A percentile compares a stretch with the other conserved stretches of the same genome.
Conservation (phyloP, 176 grass and related monocot genomes). For the Oryza glumipatula region DNA sequence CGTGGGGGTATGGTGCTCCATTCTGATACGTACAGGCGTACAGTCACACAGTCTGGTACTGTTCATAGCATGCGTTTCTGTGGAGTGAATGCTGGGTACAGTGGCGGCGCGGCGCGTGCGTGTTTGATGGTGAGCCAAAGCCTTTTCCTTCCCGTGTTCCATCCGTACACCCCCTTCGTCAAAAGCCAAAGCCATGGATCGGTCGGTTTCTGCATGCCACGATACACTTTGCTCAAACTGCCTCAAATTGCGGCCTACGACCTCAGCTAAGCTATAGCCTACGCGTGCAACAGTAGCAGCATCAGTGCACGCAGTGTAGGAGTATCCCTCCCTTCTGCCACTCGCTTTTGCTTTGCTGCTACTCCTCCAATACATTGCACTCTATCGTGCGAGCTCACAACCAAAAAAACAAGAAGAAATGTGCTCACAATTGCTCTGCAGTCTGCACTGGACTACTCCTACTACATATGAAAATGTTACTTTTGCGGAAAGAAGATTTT, state of each 20-base stretch:
- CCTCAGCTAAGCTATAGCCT: not conserved
- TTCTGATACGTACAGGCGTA: not conserved
- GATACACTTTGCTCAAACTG: not conserved
- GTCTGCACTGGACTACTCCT: not conserved
- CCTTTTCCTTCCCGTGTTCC: not conserved
- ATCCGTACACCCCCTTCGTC: not conserved
- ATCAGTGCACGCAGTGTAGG: not conserved
- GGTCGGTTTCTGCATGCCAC: not conserved
- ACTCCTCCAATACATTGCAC: not conserved
- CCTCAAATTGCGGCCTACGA: slow-evolving; percentile 20
- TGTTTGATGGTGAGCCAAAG: not conserved
- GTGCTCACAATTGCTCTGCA: not conserved
- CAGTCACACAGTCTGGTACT: not conserved
- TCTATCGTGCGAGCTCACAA: no score
- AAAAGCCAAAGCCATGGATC: slow-evolving; percentile 1
- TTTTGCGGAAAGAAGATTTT: not conserved
- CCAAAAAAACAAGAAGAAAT: no score
- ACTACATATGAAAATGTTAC: not conserved
- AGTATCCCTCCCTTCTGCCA: not conserved
- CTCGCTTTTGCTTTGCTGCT: not conserved
- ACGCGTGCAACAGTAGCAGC: slow-evolving; percentile 3
- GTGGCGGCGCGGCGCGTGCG: slow-evolving; percentile 54
- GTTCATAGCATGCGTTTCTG: not conserved
- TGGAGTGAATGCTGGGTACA: slow-evolving; percentile 19
- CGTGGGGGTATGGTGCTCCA: not conserved